These are phyloP conservation scores for Melaleuca quinquenervia DNA, from an alignment of 345 rosid genomes.

Conservation along the genomic window DNA sequence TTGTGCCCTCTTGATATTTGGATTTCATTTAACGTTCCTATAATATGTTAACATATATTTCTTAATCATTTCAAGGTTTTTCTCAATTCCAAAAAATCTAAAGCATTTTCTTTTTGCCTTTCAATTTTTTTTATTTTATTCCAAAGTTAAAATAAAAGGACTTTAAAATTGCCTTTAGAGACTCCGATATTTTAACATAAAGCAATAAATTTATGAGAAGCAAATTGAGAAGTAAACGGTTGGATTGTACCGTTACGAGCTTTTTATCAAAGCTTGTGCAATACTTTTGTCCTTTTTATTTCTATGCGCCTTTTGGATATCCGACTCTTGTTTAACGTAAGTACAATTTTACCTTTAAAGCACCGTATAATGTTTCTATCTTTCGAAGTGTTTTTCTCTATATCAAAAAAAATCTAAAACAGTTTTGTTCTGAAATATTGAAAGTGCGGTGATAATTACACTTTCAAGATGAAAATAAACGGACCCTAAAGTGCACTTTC, in stretches of 20 bases:
- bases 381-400: not conserved
- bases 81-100: not conserved
- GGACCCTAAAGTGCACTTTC: no score
- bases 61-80: not conserved
- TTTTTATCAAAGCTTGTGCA: not conserved
- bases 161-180: not conserved
- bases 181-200: accelerated
- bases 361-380: not conserved
- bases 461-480: no score
- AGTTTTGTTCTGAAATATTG: no score
- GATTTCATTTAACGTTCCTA: not conserved
- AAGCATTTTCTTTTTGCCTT: not conserved
- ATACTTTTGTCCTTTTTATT: not conserved
- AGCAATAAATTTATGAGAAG: not conserved
- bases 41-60: accelerated
- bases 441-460: no score
- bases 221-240: not conserved
- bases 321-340: not conserved
- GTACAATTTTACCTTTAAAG: not conserved
- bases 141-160: not conserved
- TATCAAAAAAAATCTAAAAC: no score
- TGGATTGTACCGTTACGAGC: not conserved
- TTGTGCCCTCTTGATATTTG: not conserved
- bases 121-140: not conserved
- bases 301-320: not conserved